Evolutionary conservation across 78 protist genomes (phyloP).

Genomic region (Bodo saltans): DNA sequence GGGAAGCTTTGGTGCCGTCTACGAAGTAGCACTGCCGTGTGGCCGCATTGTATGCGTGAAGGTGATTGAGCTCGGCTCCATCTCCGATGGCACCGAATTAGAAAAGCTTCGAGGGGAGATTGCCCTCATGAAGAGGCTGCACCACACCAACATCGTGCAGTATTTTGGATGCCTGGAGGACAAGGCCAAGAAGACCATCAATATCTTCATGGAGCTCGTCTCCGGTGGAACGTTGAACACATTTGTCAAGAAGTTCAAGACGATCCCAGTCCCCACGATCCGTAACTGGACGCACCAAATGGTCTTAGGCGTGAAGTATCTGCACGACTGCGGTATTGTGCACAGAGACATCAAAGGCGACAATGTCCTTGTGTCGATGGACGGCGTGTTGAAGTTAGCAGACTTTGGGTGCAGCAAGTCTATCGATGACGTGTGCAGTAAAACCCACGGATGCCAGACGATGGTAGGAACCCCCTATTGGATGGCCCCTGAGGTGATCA

Average conservation of each 20-base stretch:
- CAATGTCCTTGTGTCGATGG: slow-evolving; percentile 49
- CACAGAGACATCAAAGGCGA: slow-evolving; percentile 67
- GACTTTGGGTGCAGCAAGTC: slow-evolving; percentile 57
- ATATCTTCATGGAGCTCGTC: slow-evolving; percentile 34
- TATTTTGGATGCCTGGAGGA: slow-evolving; percentile 51
- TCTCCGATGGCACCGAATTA: slow-evolving; percentile 4
- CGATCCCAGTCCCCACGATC: slow-evolving; percentile 31
- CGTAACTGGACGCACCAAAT: slow-evolving; percentile 30
- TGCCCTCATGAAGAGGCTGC: slow-evolving; percentile 30
- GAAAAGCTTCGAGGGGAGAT: slow-evolving; percentile 22
- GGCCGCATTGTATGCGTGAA: slow-evolving; percentile 3
- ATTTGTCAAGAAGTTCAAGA: slow-evolving; percentile 53
- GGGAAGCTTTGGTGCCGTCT: slow-evolving; percentile 23
- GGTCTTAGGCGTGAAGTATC: slow-evolving; percentile 15
- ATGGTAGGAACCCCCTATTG: slow-evolving; percentile 76
- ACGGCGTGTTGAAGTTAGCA: slow-evolving; percentile 56
- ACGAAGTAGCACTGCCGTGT: neutral
- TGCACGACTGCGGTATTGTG: slow-evolving; percentile 37
- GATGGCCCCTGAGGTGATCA: slow-evolving; percentile 83
- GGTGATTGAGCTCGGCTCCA: slow-evolving; percentile 4
- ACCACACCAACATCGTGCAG: slow-evolving; percentile 59
- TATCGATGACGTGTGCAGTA: slow-evolving; percentile 58
- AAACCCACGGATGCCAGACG: slow-evolving; percentile 43
- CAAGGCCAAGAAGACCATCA: slow-evolving; percentile 23
- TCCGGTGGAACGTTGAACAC: slow-evolving; percentile 31